Percentiles rank a stretch among this genome's conserved stretches.
Evolutionary conservation across 2,329 filamentous ascomycete genomes (phyloP).

Genomic region (Periconia sp.): DNA sequence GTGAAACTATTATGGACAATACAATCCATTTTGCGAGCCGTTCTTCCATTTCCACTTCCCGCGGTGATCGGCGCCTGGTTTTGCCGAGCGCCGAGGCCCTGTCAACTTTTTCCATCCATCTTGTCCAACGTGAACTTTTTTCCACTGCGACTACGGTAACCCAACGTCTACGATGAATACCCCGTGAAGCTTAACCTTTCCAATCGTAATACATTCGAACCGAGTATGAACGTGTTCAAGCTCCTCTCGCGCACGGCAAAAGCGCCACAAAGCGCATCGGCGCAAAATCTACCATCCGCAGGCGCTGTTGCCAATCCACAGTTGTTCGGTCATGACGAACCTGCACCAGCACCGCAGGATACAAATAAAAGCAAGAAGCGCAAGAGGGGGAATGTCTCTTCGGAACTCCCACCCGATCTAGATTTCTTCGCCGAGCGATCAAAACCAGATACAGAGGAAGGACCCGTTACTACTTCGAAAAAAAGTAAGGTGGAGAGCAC

Average conservation of each 20-base stretch:
- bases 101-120: constrained; percentile 18
- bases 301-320: constrained; percentile 68
- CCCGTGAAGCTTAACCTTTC: background rate
- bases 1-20: constrained; percentile 27
- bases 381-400: constrained; percentile 39
- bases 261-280: constrained; percentile 43
- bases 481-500: constrained; percentile 19
- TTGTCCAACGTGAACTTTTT: constrained; percentile 19
- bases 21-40: background rate
- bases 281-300: constrained; percentile 62
- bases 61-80: constrained; percentile 19
- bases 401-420: constrained; percentile 36
- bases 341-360: constrained; percentile 39
- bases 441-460: constrained; percentile 9
- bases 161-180: constrained; percentile 1
- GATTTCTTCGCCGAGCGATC: constrained; percentile 46
- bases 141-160: background rate
- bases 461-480: constrained; percentile 7
- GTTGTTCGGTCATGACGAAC: constrained; percentile 57
- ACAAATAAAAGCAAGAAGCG: constrained; percentile 41
- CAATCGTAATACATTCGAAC: background rate
- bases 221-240: constrained; percentile 70
- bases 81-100: constrained; percentile 18
- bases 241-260: constrained; percentile 72
- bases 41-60: background rate